phyloP scores from a whole-genome alignment of 164 flowering plant species.

The Stephania cephalantha region DNA sequence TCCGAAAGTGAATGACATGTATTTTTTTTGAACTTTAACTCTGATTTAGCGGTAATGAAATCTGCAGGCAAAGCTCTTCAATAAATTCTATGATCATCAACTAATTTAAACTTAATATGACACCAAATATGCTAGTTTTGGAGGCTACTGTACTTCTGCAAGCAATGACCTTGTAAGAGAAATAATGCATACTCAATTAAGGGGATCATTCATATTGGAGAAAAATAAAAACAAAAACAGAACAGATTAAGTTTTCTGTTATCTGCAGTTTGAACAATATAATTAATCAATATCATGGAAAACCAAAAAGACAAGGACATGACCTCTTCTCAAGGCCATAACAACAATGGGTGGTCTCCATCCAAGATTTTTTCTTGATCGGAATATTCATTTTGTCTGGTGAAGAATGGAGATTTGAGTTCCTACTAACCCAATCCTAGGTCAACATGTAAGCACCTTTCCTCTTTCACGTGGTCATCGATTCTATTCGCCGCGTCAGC shows the following conservation, averaged over 20 bases:
- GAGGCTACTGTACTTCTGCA: too few relatives aligned
- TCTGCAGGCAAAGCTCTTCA: too few relatives aligned
- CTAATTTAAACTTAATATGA: too few relatives aligned
- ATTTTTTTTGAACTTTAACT: background rate
- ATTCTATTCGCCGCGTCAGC: constrained; percentile 14
- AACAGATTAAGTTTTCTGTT: background rate
- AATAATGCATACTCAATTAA: too few relatives aligned
- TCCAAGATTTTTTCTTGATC: constrained; percentile 4
- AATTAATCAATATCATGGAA: too few relatives aligned
- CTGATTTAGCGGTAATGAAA: too few relatives aligned
- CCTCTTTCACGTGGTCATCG: constrained; percentile 7
- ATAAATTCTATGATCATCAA: too few relatives aligned
- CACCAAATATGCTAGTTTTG: too few relatives aligned
- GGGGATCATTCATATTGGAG: background rate
- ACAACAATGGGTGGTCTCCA: constrained; percentile 6
- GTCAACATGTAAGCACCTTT: constrained; percentile 19
- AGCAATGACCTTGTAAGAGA: too few relatives aligned
- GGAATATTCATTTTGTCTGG: constrained; percentile 59
- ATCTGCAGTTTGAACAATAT: background rate
- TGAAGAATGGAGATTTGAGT: constrained; percentile 20
- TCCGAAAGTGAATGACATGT: background rate
- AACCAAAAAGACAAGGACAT: background rate
- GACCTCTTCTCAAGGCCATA: background rate
- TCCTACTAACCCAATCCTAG: constrained; percentile 40
- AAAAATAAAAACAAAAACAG: background rate